Conservation (phyloP, 352 stramenopile genomes). For the Lagenidium giganteum region DNA sequence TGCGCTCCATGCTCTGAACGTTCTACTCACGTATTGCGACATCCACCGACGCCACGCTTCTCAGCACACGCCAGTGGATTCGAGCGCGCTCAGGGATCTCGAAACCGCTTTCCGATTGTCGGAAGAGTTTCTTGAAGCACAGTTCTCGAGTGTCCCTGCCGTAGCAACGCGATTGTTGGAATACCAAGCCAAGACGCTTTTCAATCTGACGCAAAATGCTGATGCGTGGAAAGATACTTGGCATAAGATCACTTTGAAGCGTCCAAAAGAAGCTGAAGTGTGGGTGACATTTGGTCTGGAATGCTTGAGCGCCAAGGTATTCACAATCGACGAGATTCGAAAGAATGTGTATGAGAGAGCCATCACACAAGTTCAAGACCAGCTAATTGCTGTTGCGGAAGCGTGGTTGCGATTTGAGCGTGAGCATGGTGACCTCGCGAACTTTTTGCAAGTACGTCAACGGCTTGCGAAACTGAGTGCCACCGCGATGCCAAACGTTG, state of each 20-base stretch:
- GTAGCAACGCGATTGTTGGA: slow-evolving; percentile 26
- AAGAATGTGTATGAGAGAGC: slow-evolving; percentile 27
- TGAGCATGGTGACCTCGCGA: slow-evolving; percentile 4
- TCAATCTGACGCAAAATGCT: too few relatives aligned
- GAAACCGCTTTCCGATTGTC: slow-evolving; percentile 26
- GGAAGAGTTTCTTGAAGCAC: slow-evolving; percentile 23
- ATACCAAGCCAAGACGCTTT: slow-evolving; percentile 54
- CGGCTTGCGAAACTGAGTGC: slow-evolving; percentile 1
- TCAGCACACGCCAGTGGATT: slow-evolving; percentile 5
- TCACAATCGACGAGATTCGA: slow-evolving; percentile 20
- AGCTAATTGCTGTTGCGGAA: slow-evolving; percentile 15
- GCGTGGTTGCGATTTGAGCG: slow-evolving; percentile 19
- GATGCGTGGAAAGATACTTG: slow-evolving; percentile 31
- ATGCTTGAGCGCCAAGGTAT: slow-evolving; percentile 15
- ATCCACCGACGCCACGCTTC: slow-evolving; percentile 21
- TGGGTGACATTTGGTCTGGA: slow-evolving; percentile 53
- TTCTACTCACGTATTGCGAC: slow-evolving; percentile 50
- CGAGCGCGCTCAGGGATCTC: slow-evolving; percentile 16
- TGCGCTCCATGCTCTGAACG: slow-evolving; percentile 36
- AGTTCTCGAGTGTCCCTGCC: slow-evolving; percentile 29
- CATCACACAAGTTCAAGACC: slow-evolving; percentile 13
- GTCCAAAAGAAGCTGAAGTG: slow-evolving; percentile 20
- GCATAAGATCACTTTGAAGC: slow-evolving; percentile 19
- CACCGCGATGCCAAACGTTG: neutral
- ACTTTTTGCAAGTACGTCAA: slow-evolving; percentile 2